phyloP scores from a whole-genome alignment of 306 rosid genomes.

The Glycine latifolia region DNA sequence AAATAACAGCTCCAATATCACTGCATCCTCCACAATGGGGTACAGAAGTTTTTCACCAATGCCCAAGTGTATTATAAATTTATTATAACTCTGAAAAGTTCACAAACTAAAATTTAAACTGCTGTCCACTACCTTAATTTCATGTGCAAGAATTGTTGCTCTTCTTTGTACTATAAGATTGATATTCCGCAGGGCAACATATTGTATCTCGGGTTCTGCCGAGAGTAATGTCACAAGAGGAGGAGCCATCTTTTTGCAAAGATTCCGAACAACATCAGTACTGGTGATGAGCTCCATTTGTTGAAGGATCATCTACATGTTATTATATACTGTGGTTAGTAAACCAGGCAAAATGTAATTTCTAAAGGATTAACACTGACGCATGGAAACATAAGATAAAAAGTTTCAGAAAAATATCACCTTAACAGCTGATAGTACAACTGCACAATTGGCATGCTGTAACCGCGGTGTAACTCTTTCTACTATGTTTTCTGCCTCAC shows the following conservation, averaged over 20 bases:
- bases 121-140: constrained; percentile 77
- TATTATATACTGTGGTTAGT: constrained; percentile 41
- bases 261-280: constrained; percentile 96
- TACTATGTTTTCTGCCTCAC: constrained; percentile 97
- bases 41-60: constrained; percentile 16
- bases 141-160: constrained; percentile 98
- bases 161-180: constrained; percentile 98
- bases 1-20: constrained; percentile 38
- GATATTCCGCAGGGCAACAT: constrained; percentile 96
- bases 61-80: constrained; percentile 23
- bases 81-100: constrained; percentile 36
- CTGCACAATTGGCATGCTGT: constrained; percentile 99
- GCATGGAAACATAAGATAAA: constrained; percentile 35
- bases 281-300: constrained; percentile 99
- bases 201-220: constrained; percentile 99
- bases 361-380: constrained; percentile 32
- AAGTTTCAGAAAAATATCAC: constrained; percentile 50
- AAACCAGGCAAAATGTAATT: constrained; percentile 41
- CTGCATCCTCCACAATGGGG: constrained; percentile 13
- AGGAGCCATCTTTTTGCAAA: constrained; percentile 99
- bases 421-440: constrained; percentile 98
- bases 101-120: constrained; percentile 38
- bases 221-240: constrained; percentile 98
- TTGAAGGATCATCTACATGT: constrained; percentile 94
- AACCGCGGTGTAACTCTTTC: constrained; percentile 98